Percentiles rank a stretch among this genome's conserved stretches.
Conservation (phyloP, 352 stramenopile genomes). For the Globisporangium polare region DNA sequence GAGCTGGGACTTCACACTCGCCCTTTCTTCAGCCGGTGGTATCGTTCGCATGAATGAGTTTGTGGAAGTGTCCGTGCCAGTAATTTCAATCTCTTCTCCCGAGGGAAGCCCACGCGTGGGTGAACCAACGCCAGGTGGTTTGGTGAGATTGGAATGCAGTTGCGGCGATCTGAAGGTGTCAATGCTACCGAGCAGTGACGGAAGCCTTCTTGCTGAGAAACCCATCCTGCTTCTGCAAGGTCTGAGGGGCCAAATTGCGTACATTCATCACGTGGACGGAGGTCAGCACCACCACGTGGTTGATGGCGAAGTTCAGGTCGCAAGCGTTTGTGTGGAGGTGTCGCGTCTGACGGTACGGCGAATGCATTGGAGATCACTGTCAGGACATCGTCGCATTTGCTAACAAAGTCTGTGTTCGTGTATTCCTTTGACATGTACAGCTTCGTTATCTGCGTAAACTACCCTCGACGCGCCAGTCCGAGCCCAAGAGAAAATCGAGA, state of each 20-base stretch:
- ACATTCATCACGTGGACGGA: conserved; percentile 5
- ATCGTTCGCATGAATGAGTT: conserved; percentile 13
- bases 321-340: not conserved
- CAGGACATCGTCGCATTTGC: not conserved
- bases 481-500: not conserved
- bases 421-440: conserved; percentile 13
- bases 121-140: conserved; percentile 1
- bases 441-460: conserved; percentile 39
- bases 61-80: conserved; percentile 6
- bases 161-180: conserved; percentile 6
- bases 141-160: conserved; percentile 1
- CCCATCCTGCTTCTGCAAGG: conserved; percentile 2
- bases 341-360: conserved; percentile 13
- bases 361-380: not conserved
- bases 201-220: not conserved
- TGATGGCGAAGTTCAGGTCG: conserved; percentile 5
- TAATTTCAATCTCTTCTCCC: conserved; percentile 6
- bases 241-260: conserved; percentile 5
- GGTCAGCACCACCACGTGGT: conserved; percentile 7
- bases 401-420: not conserved
- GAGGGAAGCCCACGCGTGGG: not conserved
- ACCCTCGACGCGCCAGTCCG: conserved; percentile 14
- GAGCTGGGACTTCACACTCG: conserved; percentile 5
- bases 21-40: not conserved
- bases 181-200: not conserved